Conservation (phyloP, 2,329 filamentous ascomycete species). For the Aureobasidium sp. region DNA sequence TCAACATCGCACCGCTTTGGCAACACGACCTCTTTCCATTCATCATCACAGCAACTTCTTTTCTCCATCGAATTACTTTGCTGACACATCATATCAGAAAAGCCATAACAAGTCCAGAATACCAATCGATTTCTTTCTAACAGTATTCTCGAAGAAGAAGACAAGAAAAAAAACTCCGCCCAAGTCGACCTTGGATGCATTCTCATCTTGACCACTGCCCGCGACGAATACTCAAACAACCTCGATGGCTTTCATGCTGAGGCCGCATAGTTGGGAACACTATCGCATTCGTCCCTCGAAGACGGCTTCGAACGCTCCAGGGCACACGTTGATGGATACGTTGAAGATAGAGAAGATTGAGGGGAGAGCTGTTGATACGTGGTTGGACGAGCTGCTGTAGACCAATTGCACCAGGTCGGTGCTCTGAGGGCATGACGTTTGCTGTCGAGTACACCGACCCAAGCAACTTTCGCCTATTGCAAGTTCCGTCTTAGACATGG, state of each 20-base stretch:
- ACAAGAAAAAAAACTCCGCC: neutral
- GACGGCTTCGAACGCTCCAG: neutral
- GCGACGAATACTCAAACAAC: neutral
- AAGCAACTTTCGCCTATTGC: neutral
- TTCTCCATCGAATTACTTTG: neutral
- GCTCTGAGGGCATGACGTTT: too few relatives aligned
- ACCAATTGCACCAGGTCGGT: neutral
- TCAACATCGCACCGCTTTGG: neutral
- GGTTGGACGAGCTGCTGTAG: neutral
- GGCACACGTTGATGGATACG: neutral
- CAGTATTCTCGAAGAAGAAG: neutral
- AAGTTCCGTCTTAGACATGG: neutral
- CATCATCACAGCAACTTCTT: neutral
- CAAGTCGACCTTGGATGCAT: neutral
- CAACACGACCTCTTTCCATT: neutral
- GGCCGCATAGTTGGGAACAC: neutral
- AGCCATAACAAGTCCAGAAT: neutral
- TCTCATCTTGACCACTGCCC: neutral
- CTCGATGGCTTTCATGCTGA: neutral
- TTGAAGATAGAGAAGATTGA: too few relatives aligned
- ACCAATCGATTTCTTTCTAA: neutral
- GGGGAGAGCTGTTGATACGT: neutral
- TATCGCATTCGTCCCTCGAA: neutral
- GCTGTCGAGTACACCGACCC: neutral
- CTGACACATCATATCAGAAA: neutral